phyloP scores from a whole-genome alignment of 164 flowering plant species.

The Akebia trifoliata region DNA sequence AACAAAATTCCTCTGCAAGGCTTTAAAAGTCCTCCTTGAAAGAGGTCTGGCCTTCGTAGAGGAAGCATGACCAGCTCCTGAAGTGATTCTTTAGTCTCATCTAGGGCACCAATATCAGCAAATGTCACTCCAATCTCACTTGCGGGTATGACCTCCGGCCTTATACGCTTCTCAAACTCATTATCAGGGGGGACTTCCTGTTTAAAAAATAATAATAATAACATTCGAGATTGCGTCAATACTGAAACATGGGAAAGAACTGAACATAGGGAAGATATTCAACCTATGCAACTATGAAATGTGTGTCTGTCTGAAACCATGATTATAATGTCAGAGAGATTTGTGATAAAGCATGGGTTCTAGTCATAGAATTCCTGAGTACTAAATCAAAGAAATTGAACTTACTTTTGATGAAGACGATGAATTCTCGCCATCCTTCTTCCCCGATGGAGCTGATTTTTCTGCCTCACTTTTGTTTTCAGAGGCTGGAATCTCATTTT shows the following conservation, averaged over 20 bases:
- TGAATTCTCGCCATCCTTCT: slow-evolving; percentile 45
- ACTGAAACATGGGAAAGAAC: not conserved
- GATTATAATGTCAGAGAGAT: not conserved
- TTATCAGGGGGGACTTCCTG: slow-evolving; percentile 83
- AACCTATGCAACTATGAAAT: too few relatives aligned
- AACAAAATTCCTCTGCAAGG: slow-evolving; percentile 92
- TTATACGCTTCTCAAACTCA: slow-evolving; percentile 92
- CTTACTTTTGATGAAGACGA: slow-evolving; percentile 48
- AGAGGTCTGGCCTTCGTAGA: slow-evolving; percentile 90
- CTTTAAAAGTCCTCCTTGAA: slow-evolving; percentile 83
- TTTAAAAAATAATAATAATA: not conserved
- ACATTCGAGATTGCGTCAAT: not conserved
- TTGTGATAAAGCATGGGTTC: too few relatives aligned
- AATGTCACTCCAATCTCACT: slow-evolving; percentile 78
- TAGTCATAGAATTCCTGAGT: not conserved
- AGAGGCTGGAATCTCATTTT: slow-evolving; percentile 31
- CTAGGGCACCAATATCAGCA: slow-evolving; percentile 85
- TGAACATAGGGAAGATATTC: not conserved
- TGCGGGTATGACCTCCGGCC: slow-evolving; percentile 93
- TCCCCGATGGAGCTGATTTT: slow-evolving; percentile 34
- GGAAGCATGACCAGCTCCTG: slow-evolving; percentile 98
- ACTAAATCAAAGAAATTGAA: not conserved
- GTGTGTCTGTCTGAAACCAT: too few relatives aligned
- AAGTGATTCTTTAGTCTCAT: slow-evolving; percentile 88
- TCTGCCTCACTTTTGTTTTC: slow-evolving; percentile 50